Evolutionary conservation across 306 rosid species (phyloP), one percentile per base, ranked within the genome.

Genomic region (Castanea crenata): DNA sequence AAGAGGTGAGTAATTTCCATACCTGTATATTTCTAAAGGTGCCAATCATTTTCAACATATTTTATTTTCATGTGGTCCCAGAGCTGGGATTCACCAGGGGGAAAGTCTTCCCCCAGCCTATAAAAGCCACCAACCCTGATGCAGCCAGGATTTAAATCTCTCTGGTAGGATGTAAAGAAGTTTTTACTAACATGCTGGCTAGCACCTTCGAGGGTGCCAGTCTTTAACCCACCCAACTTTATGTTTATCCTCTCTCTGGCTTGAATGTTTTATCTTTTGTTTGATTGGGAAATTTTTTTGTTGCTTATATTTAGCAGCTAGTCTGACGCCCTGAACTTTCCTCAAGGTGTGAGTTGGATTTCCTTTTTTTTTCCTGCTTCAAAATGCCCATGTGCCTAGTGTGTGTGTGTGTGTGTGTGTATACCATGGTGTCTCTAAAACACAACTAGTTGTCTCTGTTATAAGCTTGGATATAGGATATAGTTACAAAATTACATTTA

Each of bases 1-100:
- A 73, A 76, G 83, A 85, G 90, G 91, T 80, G 69, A 80, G 73
- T 75, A 74, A 21, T 82, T 80, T 32, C 38, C 38, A 54, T 74
- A 25, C 56, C 8, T 49, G 58, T 76, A 57, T 55, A 19, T 76
- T 70, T 69, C 20, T 15, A 15, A 15, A 20, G 46, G 34, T 65
- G 20, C 21, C 20, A 16, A 41, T 31, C 41, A 31, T 64, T 29
- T 63, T 63, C n/a, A 29, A 14, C 32, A 2, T 64, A 29, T 16
- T 64, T 31, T 64, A 15, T 64, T 31, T 64, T 31, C 46, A 29
- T 64, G 46, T 35, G 46, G 44, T 64, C 21, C 70, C 70, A 29
- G 8, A 64, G 20, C 20, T 31, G 13, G 20, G 44, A 64, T 64
- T 29, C 21, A 15, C 46, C 16, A 16, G 41, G 32, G 34, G 4